Evolutionary conservation across 805 yeast species (phyloP), one percentile per base, ranked within the genome.

Genomic region (Monosporozyma servazzii): DNA sequence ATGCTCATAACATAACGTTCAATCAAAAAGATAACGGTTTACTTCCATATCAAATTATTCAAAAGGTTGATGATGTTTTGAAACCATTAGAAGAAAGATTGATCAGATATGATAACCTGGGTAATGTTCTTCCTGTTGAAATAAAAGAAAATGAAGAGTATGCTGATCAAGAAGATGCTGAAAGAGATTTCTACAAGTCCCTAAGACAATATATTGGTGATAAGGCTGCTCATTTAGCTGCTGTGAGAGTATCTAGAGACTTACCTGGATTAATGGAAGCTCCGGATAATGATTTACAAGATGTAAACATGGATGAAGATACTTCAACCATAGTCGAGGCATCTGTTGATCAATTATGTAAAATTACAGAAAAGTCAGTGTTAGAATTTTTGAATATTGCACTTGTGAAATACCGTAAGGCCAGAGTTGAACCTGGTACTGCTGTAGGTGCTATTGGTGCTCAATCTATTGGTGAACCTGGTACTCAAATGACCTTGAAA

Each of bases 401-500:
- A 58, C 75, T 91, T 53, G 72, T 74, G 58, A 93, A 93, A 70
- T 93, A 93, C 64, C 80, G 81, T 50, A 77, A 84, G 58, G 96
- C 99, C 7, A 84, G 83, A 70, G 97, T 93, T 17, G 99, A 93
- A 68, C 99, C 99, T 1, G 99, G 98, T 55, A 93, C 99, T 3
- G 99, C 99, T 2, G 98, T 93, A 51, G 99, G 99, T 58, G 98
- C 99, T 25, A 90, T 93, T 71, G 99, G 98, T 59, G 99, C 99
- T 0, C 99, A 93, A 67, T 88, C 96, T 44, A 93, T 93, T 74
- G 99, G 99, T 73, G 99, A 91, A 66, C 99, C 99, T 21, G 99
- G 98, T 68, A 93, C 99, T 0, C 99, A 93, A 73, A 93, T 93
- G 99, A 93, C 99, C 4, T 77, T 86, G 65, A 86, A 86, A 67